These are phyloP conservation scores for Fusarium sp. DNA, from an alignment of 2,329 filamentous ascomycete species.

Conservation along the genomic window DNA sequence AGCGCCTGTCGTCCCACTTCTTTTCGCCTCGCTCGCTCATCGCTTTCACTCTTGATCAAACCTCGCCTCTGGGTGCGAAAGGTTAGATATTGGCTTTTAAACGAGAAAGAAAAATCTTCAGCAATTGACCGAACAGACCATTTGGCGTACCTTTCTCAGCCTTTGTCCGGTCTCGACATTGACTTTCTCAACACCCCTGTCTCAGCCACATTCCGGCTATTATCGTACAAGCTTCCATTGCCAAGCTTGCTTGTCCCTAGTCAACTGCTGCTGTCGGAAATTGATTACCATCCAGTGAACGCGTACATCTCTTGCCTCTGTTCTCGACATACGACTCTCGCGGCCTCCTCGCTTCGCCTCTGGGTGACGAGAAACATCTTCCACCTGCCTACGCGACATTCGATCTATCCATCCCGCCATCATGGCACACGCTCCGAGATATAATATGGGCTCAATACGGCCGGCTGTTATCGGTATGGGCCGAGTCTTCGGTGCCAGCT, in stretches of 20 bases:
- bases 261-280: conserved; percentile 11
- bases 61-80: conserved; percentile 37
- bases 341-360: conserved; percentile 7
- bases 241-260: conserved; percentile 16
- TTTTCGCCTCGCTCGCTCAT: conserved; percentile 11
- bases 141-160: conserved; percentile 5
- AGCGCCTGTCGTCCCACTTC: conserved; percentile 29
- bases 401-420: background rate
- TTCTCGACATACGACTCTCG: conserved; percentile 6
- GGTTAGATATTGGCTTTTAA: conserved; percentile 14
- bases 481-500: conserved; percentile 61
- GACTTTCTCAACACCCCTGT: conserved; percentile 5
- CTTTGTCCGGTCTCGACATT: conserved; percentile 1
- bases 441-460: conserved; percentile 57
- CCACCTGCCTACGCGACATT: background rate
- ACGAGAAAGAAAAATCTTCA: conserved; percentile 1
- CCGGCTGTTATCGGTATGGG: conserved; percentile 63
- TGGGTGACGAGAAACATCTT: conserved; percentile 1
- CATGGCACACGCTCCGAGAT: conserved; percentile 50
- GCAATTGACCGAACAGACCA: background rate
- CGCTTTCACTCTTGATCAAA: conserved; percentile 30
- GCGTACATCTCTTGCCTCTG: conserved; percentile 9
- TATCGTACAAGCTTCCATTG: conserved; percentile 12
- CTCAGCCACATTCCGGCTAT: conserved; percentile 31
- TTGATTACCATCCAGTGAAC: conserved; percentile 16